Percentiles rank a stretch among this genome's conserved stretches.
phyloP scores from a whole-genome alignment of 495 filamentous ascomycete species.

The Daldinia grandis region DNA sequence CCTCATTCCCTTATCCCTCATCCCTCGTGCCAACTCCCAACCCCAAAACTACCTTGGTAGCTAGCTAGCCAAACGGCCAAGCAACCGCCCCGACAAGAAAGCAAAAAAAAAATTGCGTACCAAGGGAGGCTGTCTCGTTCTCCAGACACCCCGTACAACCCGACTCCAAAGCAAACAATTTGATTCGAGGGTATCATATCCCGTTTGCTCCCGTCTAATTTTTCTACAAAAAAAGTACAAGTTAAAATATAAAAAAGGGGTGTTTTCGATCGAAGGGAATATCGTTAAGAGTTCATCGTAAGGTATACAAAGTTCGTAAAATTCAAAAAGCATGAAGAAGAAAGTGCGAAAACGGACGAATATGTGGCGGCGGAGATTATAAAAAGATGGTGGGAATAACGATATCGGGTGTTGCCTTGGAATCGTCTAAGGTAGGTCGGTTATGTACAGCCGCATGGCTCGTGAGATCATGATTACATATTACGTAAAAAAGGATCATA shows the following conservation, averaged over 20 bases:
- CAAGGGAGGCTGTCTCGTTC: constrained; percentile 12
- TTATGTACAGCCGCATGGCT: constrained; percentile 36
- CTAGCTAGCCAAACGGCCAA: constrained; percentile 1
- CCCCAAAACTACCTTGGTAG: not conserved
- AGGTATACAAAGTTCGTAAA: constrained; percentile 23
- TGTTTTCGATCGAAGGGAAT: not conserved
- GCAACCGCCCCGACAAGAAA: constrained; percentile 16
- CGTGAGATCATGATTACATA: constrained; percentile 44
- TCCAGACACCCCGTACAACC: constrained; percentile 12
- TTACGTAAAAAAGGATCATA: constrained; percentile 38
- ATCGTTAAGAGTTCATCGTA: constrained; percentile 28
- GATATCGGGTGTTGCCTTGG: constrained; percentile 19
- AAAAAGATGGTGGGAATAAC: constrained; percentile 17
- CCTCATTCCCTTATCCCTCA: not conserved
- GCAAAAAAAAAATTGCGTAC: constrained; percentile 11
- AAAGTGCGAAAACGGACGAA: constrained; percentile 12
- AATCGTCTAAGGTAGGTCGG: constrained; percentile 19
- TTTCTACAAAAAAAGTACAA: constrained; percentile 23
- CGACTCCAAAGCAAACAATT: constrained; percentile 38
- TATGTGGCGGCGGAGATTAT: constrained; percentile 7
- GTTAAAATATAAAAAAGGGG: not conserved
- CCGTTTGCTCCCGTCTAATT: constrained; percentile 37
- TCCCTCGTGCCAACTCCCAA: constrained; percentile 2
- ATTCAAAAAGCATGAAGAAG: constrained; percentile 6
- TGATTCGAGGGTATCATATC: constrained; percentile 40